Conservation (phyloP, 2,329 filamentous ascomycete species). For the Penicillium sp. region DNA sequence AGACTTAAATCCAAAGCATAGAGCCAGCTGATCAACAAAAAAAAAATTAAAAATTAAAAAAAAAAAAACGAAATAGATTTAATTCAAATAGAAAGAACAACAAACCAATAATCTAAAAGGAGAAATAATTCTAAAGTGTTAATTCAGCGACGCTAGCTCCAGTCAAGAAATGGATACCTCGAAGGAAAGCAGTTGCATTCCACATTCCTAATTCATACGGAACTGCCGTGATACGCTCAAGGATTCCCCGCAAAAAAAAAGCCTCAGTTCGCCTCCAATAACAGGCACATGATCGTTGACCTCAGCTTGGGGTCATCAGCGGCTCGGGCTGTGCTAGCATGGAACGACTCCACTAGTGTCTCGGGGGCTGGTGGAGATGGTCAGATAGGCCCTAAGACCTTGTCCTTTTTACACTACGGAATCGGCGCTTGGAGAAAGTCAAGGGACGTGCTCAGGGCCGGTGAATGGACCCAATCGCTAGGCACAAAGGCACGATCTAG, state of each 20-base stretch:
- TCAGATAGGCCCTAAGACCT: slow-evolving; percentile 1
- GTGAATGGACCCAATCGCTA: slow-evolving; percentile 7
- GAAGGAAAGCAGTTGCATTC: slow-evolving; percentile 15
- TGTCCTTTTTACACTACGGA: slow-evolving; percentile 4
- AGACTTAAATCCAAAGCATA: background rate
- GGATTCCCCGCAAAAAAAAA: slow-evolving; percentile 26
- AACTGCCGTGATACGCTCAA: slow-evolving; percentile 26
- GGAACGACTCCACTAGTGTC: background rate
- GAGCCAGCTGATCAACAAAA: slow-evolving; percentile 20
- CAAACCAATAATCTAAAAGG: background rate
- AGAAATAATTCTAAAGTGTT: background rate
- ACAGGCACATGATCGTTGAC: slow-evolving; percentile 22
- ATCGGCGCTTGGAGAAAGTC: slow-evolving; percentile 11
- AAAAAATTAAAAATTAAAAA: background rate
- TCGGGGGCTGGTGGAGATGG: slow-evolving; percentile 7
- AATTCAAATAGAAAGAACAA: background rate
- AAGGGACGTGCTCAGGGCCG: background rate
- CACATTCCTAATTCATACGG: slow-evolving; percentile 23
- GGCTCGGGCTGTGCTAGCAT: slow-evolving; percentile 8
- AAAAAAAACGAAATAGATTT: slow-evolving; percentile 2
- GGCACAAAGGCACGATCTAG: slow-evolving; percentile 17
- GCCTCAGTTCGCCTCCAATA: slow-evolving; percentile 11
- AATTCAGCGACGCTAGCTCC: background rate
- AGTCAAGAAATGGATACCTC: slow-evolving; percentile 12
- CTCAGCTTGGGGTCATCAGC: slow-evolving; percentile 11